These are phyloP conservation scores for Periconia sp. DNA, from an alignment of 2,329 filamentous ascomycete genomes.

Conservation along the genomic window DNA sequence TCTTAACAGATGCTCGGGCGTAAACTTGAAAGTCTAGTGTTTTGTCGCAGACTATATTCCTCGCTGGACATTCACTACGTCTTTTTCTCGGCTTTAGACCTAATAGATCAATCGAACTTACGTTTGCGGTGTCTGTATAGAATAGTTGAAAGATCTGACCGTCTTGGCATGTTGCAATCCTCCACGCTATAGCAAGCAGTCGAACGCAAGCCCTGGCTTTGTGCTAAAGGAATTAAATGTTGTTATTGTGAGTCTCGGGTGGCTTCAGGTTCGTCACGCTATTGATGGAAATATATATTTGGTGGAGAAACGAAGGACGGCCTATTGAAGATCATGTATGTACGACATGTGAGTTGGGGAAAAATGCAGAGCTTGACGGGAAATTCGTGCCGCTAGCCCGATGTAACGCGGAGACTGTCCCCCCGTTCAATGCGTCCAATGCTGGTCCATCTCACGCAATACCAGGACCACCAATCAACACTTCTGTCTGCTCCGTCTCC, in stretches of 20 bases:
- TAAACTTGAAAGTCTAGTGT: too few species aligned
- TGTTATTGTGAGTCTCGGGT: too few species aligned
- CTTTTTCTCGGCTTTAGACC: too few species aligned
- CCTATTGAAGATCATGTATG: background rate
- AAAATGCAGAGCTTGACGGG: slow-evolving; percentile 1
- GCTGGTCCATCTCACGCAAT: background rate
- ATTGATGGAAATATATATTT: slow-evolving; percentile 5
- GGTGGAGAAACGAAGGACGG: background rate
- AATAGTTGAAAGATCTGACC: background rate
- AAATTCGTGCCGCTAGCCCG: slow-evolving; percentile 4
- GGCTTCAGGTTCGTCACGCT: too few species aligned
- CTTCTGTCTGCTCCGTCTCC: slow-evolving; percentile 2
- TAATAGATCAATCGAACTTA: background rate
- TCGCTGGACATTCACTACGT: too few species aligned
- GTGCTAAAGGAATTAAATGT: too few species aligned
- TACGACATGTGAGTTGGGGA: background rate
- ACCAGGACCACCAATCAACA: slow-evolving; percentile 4
- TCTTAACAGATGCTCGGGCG: too few species aligned
- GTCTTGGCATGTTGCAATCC: background rate
- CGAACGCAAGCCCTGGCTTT: background rate
- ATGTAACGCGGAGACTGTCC: slow-evolving; percentile 1
- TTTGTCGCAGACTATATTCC: too few species aligned
- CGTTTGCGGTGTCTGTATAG: background rate
- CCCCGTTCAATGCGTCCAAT: background rate
- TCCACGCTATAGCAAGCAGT: background rate